Evolutionary conservation across 1,284 basidiomycete genomes (phyloP), one percentile per base, ranked within the genome.

Genomic region (Ceratobasidium sp.): DNA sequence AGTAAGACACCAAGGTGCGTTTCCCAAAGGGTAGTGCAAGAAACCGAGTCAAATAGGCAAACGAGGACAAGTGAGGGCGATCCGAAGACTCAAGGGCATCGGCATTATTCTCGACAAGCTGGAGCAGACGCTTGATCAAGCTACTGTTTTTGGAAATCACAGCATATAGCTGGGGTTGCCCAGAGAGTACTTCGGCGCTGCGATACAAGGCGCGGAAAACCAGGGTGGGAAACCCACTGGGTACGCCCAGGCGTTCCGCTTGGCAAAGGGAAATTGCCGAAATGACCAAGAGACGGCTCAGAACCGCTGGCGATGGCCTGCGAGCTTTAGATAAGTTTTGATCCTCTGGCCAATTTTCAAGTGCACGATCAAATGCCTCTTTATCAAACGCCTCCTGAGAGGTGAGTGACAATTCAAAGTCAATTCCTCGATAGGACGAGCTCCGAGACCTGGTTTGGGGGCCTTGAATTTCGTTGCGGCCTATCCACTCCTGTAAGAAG

Each of bases 281-380:
- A 24, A 65, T 65, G 43, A 65, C n/a, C 29, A 65, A 53, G 19
- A 65, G 48, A 8, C 63, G 63, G 14, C 63, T 49, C 7, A 65
- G 31, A 29, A 65, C 19, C n/a, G n/a, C 16, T 8, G 48, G 48
- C 27, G 19, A 37, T 6, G 48, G 22, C 37, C 31, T 22, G 8
- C 46, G 19, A 34, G 22, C 19, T 37, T 31, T 43, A 8, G 29
- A n/a, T 37, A 29, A 6, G 11, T 59, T 6, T 14, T 59, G 11
- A 22, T 59, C 14, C 16, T 37, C 16, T 16, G 31, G 63, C 31
- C 43, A 65, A 37, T 24, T 46, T 51, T 49, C 46, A 24, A 51
- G 27, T 29, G 31, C 63, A 46, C 24, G 63, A 34, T 51, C 5
- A 27, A 65, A 65, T 11, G 31, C 5, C 1, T 19, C 29, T 31